phyloP scores from a whole-genome alignment of 176 grass and related monocot genomes.

The Alopecurus myosuroides region DNA sequence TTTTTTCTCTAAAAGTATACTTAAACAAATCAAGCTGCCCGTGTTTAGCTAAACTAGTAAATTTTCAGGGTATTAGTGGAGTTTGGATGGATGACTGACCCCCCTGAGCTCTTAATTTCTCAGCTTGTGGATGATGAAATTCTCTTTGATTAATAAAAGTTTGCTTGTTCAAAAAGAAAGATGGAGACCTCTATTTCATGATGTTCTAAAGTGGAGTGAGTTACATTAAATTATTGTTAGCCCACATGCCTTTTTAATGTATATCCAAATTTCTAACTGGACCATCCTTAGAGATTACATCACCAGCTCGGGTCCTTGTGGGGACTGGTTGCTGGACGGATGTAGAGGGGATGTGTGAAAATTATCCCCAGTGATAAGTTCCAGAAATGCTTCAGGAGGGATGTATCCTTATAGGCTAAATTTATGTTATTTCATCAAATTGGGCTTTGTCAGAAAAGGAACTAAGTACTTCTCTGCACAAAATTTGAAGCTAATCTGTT shows the following conservation, averaged over 20 bases:
- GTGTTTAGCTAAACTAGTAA: background rate
- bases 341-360: background rate
- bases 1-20: too few species aligned
- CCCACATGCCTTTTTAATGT: background rate
- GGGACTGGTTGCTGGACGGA: background rate
- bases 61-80: background rate
- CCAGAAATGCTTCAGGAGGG: background rate
- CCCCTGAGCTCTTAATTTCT: background rate
- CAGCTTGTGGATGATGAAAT: background rate
- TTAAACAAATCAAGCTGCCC: background rate
- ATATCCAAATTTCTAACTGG: constrained; percentile 2
- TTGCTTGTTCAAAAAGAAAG: background rate
- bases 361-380: background rate
- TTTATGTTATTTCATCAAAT: background rate
- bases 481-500: background rate
- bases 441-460: background rate
- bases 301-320: background rate
- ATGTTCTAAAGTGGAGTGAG: background rate
- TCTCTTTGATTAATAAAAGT: background rate
- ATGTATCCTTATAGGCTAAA: background rate
- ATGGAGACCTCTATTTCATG: background rate
- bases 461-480: background rate
- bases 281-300: constrained; percentile 1
- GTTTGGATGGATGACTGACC: background rate
- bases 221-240: background rate